Base-by-base conservation (phyloP, 441 rosid genomes). In the Erodium trifolium region DNA sequence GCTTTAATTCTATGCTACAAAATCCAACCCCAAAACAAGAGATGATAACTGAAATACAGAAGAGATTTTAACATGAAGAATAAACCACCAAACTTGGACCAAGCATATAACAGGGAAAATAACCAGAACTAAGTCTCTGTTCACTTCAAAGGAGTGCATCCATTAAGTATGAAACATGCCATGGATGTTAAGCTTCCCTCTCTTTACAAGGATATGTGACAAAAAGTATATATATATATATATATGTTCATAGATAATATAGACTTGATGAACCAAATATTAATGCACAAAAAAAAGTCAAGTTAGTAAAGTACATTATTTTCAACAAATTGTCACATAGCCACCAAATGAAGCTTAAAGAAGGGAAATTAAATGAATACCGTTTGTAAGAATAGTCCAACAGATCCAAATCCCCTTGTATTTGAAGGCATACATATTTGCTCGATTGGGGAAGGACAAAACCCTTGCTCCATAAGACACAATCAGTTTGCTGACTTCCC, bases 351-450 rank as follows among this genome's bases (percentile, higher is more conserved):
- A 62, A 62, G n/a, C 65, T 62, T 23, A 62, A 62, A 23, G 0
- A 5, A 66, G 53, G 3, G 10, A 71, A 62, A 37, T 17, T 31
- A 23, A 67, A 66, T 62, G 65, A 82, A 78, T 68, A 96, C 99
- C 99, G 93, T 92, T 88, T 55, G 97, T 82, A 10, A 96, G 90
- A 84, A 96, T 81, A 49, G 88, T 84, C 77, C 91, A 84, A 59
- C 93, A 91, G 78, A 96, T 88, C 97, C 98, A 93, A 70, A 91
- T 88, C 74, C 99, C 99, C 82, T 96, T 96, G 88, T 96, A 96
- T 72, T 96, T 96, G 86, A 80, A 91, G 82, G 91, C 86, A 83
- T 96, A 96, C 68, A 93, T 87, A 77, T 93, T 98, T n/a, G 98
- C 90, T 53, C 76, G 92, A 85, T 86, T 93, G 72, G 98, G 99